Conservation (phyloP, 140 eudicot species). For the Erigeron philadelphicus region DNA sequence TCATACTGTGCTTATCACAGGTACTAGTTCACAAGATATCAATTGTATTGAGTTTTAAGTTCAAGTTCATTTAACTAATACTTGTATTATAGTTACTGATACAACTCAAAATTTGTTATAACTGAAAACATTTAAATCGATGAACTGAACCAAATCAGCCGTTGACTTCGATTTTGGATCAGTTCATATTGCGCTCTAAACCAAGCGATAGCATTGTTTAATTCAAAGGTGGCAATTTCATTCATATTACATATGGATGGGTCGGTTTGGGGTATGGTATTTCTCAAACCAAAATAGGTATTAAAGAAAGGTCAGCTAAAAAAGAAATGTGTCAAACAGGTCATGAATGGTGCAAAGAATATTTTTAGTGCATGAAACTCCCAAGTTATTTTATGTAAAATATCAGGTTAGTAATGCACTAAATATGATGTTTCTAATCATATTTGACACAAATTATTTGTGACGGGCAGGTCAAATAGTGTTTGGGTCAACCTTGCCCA, state of each 20-base stretch:
- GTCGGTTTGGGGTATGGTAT: background rate
- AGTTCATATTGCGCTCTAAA: background rate
- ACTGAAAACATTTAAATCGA: background rate
- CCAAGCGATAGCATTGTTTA: background rate
- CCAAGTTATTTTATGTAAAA: too few relatives aligned
- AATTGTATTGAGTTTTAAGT: background rate
- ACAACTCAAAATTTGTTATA: background rate
- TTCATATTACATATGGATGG: background rate
- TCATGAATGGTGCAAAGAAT: background rate
- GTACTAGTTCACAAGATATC: conserved; percentile 29
- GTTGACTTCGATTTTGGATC: background rate
- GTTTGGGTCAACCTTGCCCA: background rate
- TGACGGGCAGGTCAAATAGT: background rate
- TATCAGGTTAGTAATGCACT: background rate
- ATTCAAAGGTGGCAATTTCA: background rate
- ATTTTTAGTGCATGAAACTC: background rate
- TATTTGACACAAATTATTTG: background rate
- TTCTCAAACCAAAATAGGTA: background rate
- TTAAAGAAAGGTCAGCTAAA: background rate
- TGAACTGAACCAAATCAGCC: background rate
- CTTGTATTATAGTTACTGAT: background rate
- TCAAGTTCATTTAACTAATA: background rate
- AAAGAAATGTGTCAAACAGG: background rate
- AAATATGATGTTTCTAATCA: background rate
- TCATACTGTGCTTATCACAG: conserved; percentile 96